Evolutionary conservation across 495 filamentous ascomycete species (phyloP).

Genomic region (Cenococcum geophilum): DNA sequence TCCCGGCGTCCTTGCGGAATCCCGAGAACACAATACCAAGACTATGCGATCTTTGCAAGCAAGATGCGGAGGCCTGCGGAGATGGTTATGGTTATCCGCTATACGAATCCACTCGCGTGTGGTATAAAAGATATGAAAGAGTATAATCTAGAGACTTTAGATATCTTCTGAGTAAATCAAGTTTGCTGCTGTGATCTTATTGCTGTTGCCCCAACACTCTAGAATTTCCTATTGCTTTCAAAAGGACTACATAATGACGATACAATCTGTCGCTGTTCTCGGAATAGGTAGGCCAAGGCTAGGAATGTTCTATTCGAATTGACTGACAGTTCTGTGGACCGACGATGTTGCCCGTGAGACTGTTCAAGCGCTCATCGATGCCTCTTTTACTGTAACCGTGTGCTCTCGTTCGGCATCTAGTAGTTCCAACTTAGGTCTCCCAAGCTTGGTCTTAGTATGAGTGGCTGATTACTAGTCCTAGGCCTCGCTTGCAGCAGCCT

Average conservation of each 20-base stretch:
- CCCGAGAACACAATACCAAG: too few relatives aligned
- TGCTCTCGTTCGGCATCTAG: background rate
- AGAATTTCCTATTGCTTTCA: too few relatives aligned
- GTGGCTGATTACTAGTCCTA: constrained; percentile 4
- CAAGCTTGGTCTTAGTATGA: background rate
- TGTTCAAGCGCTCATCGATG: constrained; percentile 1
- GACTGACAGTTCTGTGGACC: background rate
- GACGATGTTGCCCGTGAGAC: background rate
- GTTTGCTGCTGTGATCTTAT: too few relatives aligned
- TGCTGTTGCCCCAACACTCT: too few relatives aligned
- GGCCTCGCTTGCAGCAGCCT: background rate
- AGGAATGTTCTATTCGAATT: background rate
- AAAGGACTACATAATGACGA: background rate
- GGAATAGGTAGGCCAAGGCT: background rate
- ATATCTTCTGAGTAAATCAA: too few relatives aligned
- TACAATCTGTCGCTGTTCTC: background rate
- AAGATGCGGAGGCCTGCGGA: too few relatives aligned
- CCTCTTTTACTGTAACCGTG: constrained; percentile 1
- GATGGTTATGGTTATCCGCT: too few relatives aligned
- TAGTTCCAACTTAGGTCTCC: background rate
- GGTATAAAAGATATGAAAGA: too few relatives aligned
- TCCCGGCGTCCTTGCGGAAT: too few relatives aligned
- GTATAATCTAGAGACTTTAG: too few relatives aligned
- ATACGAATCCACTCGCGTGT: too few relatives aligned
- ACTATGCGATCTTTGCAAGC: too few relatives aligned